A percentile compares a stretch with the other conserved stretches of the same genome.
phyloP scores from a whole-genome alignment of 2,329 filamentous ascomycete genomes.

The Calonectria hongkongensis region DNA sequence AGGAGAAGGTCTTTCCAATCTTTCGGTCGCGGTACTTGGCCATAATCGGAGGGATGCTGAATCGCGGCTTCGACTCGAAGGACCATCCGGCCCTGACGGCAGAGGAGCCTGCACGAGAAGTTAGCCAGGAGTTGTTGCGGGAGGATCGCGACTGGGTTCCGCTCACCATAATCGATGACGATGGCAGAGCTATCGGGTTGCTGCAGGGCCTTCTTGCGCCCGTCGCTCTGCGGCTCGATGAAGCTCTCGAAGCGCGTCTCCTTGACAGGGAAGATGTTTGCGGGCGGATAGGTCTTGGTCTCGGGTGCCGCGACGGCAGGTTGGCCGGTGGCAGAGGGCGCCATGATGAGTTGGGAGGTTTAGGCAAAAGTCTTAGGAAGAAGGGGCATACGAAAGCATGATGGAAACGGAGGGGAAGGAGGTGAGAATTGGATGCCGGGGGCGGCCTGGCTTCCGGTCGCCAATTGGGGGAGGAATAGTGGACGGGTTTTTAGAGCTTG shows the following conservation, averaged over 20 bases:
- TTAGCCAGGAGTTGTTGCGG: conserved; percentile 47
- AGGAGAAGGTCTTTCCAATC: conserved; percentile 91
- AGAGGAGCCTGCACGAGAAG: conserved; percentile 80
- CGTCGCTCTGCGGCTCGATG: conserved; percentile 75
- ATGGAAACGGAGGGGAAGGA: conserved; percentile 31
- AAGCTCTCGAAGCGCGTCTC: conserved; percentile 77
- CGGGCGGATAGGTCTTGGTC: conserved; percentile 69
- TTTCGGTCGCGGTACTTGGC: conserved; percentile 97
- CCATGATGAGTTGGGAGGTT: conserved; percentile 62
- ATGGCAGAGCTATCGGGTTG: conserved; percentile 81
- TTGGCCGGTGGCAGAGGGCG: conserved; percentile 72
- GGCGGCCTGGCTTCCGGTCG: conserved; percentile 41
- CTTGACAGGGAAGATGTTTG: conserved; percentile 76
- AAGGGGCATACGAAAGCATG: conserved; percentile 46
- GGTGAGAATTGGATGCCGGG: conserved; percentile 36
- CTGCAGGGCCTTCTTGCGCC: conserved; percentile 80
- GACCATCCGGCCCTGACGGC: conserved; percentile 96
- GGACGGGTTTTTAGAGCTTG: conserved; percentile 48
- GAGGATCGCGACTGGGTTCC: conserved; percentile 24
- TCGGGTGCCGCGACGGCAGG: conserved; percentile 60
- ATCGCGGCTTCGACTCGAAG: conserved; percentile 87
- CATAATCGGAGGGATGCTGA: conserved; percentile 91
- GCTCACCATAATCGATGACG: conserved; percentile 96
- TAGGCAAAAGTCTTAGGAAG: conserved; percentile 35
- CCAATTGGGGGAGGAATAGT: conserved; percentile 53